Evolutionary conservation across 768 basidiomycete species (phyloP).

Genomic region (Amanita pallidorosea): DNA sequence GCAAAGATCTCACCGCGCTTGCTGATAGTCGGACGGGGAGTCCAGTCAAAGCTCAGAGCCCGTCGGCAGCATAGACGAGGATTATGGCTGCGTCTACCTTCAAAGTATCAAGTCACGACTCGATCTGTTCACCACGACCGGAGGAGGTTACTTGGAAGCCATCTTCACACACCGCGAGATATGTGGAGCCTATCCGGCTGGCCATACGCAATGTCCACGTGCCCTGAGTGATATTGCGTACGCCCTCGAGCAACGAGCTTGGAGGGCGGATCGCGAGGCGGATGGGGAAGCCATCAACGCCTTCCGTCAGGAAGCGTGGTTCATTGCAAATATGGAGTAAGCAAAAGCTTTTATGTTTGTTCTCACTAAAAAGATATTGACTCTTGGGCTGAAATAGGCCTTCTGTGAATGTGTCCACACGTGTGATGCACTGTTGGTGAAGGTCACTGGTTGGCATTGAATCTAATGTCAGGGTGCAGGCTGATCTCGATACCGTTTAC

Average conservation of each 20-base stretch:
- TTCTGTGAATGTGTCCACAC: not conserved
- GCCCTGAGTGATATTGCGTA: conserved; percentile 58
- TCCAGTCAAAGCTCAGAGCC: conserved; percentile 33
- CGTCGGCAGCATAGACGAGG: conserved; percentile 22
- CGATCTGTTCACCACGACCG: conserved; percentile 44
- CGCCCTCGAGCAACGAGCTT: conserved; percentile 49
- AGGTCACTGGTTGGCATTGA: not conserved
- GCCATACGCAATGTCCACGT: conserved; percentile 52
- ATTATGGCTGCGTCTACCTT: conserved; percentile 52
- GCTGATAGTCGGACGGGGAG: conserved; percentile 34
- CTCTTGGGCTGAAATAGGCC: not conserved
- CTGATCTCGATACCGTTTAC: no score
- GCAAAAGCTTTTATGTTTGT: conserved; percentile 3
- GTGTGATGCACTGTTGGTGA: not conserved
- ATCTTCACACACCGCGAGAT: conserved; percentile 74
- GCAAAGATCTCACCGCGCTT: not conserved
- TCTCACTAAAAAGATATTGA: not conserved
- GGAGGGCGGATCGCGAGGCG: conserved; percentile 61
- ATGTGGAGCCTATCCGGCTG: conserved; percentile 47
- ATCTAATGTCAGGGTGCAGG: not conserved
- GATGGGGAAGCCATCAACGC: conserved; percentile 61
- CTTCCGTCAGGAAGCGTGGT: conserved; percentile 61
- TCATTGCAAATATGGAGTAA: conserved; percentile 34
- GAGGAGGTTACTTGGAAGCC: conserved; percentile 68
- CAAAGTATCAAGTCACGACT: conserved; percentile 48